phyloP scores from a whole-genome alignment of 139 green algal genomes.

The Micractinium sp. region DNA sequence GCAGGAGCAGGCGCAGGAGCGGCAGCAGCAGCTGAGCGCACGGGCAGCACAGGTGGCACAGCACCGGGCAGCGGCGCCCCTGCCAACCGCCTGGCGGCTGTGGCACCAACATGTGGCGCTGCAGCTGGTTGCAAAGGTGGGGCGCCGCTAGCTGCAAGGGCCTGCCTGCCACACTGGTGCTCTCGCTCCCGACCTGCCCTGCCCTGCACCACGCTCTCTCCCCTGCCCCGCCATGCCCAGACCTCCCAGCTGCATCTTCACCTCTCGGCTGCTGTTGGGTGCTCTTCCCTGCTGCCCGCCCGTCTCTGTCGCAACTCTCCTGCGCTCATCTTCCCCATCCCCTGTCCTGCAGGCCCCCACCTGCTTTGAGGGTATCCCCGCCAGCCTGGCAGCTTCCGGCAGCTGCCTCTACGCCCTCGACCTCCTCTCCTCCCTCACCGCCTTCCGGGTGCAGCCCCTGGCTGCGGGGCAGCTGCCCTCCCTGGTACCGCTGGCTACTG shows the following conservation, averaged over 20 bases:
- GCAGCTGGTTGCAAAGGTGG: slow-evolving; percentile 17
- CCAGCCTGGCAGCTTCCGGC: background rate
- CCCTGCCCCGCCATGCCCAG: too few relatives aligned
- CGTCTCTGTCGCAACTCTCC: too few relatives aligned
- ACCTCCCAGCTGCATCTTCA: background rate
- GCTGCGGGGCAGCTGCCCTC: background rate
- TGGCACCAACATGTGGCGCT: slow-evolving; percentile 15
- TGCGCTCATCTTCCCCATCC: too few relatives aligned
- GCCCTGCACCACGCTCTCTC: too few relatives aligned
- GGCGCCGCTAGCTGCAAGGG: background rate
- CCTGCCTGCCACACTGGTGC: too few relatives aligned
- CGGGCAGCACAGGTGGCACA: background rate
- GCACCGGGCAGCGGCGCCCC: background rate
- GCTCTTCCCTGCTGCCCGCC: too few relatives aligned
- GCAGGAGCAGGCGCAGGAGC: background rate
- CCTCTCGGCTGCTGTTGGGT: too few relatives aligned
- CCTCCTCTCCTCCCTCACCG: slow-evolving; percentile 26
- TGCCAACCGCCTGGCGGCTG: background rate
- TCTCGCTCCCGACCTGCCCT: too few relatives aligned
- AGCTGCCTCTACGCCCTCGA: background rate
- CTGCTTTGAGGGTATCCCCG: slow-evolving; percentile 13
- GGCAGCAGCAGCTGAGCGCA: background rate
- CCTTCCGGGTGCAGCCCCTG: slow-evolving; percentile 14
- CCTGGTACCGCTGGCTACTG: background rate
- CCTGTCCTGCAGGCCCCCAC: slow-evolving; percentile 9